Conservation (phyloP, 768 basidiomycete species). For the Thelephora ganbajun region DNA sequence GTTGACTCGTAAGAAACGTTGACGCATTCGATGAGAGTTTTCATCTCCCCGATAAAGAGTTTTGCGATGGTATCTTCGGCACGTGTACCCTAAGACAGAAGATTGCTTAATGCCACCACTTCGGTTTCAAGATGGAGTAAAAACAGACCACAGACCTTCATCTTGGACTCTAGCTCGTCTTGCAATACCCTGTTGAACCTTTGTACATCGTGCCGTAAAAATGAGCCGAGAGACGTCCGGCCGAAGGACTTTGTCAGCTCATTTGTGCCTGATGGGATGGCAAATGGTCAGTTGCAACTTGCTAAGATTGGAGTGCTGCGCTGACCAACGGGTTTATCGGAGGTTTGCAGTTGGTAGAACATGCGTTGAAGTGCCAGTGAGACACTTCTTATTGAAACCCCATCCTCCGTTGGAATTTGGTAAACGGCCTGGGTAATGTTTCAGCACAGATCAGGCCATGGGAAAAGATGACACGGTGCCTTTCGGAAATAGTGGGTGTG, state of each 20-base stretch:
- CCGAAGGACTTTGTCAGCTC: conserved; percentile 98
- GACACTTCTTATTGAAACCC: conserved; percentile 84
- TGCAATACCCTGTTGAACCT: too few relatives aligned
- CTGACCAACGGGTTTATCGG: too few relatives aligned
- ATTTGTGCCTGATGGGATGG: too few relatives aligned
- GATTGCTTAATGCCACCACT: too few relatives aligned
- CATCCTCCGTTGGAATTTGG: conserved; percentile 90
- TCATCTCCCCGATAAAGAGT: conserved; percentile 89
- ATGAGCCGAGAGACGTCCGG: conserved; percentile 70
- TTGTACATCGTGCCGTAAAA: too few relatives aligned
- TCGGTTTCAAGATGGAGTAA: too few relatives aligned
- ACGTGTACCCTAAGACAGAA: too few relatives aligned
- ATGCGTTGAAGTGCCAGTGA: too few relatives aligned
- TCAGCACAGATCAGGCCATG: conserved; percentile 3
- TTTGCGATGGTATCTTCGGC: conserved; percentile 90
- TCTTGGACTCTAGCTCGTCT: too few relatives aligned
- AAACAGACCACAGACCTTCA: too few relatives aligned
- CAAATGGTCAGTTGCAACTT: neutral
- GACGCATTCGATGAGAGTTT: too few relatives aligned
- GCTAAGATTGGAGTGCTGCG: conserved; percentile 36
- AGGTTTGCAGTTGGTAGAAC: conserved; percentile 95
- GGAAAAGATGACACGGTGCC: conserved; percentile 24
- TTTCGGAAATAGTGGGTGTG: conserved; percentile 85
- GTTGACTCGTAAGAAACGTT: conserved; percentile 93
- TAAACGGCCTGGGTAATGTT: too few relatives aligned